Conservation (phyloP, 1,139 yeast species). For the Nakaseomyces glabratus region DNA sequence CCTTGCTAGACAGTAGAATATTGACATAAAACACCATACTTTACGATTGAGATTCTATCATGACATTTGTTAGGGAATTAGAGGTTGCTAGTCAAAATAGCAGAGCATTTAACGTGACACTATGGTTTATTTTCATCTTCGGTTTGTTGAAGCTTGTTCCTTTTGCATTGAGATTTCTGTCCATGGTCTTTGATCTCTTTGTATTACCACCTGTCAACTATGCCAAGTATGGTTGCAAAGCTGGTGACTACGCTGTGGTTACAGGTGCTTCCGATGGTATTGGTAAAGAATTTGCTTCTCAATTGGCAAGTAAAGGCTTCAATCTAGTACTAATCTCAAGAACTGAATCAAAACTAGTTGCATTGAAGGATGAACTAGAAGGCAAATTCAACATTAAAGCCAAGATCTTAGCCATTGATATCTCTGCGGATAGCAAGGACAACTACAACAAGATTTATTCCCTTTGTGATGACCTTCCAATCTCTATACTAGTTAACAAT, state of each 20-base stretch:
- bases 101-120: constrained; percentile 18
- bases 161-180: constrained; percentile 34
- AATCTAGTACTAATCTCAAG: constrained; percentile 78
- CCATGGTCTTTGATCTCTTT: constrained; percentile 47
- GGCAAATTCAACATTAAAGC: constrained; percentile 54
- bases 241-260: constrained; percentile 53
- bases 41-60: too few species aligned
- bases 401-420: constrained; percentile 69
- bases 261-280: constrained; percentile 98
- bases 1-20: too few species aligned
- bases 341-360: constrained; percentile 66
- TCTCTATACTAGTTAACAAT: constrained; percentile 75
- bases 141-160: constrained; percentile 46
- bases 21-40: too few species aligned
- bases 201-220: constrained; percentile 57
- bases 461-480: constrained; percentile 42
- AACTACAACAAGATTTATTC: constrained; percentile 48
- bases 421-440: constrained; percentile 38
- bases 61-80: constrained; percentile 27
- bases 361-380: constrained; percentile 56
- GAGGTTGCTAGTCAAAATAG: constrained; percentile 18
- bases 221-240: constrained; percentile 58
- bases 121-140: constrained; percentile 36
- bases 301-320: constrained; percentile 78
- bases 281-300: constrained; percentile 83